Evolutionary conservation across 106 monocot species (phyloP), one percentile per base, ranked within the genome.

Genomic region (Chionographis japonica): DNA sequence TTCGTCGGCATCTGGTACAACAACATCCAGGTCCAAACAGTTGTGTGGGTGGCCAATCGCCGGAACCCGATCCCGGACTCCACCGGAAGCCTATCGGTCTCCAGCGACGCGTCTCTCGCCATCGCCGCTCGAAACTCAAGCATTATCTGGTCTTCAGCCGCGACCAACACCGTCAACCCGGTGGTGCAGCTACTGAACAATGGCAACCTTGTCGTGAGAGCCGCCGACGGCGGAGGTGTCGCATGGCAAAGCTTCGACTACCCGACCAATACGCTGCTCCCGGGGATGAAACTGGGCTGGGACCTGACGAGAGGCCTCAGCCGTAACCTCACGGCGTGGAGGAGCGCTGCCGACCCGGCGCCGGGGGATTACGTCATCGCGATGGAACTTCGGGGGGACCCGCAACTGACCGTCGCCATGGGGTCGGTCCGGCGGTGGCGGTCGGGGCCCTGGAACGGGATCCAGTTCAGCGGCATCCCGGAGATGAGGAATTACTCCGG

Each of bases 31-130:
- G 41, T 40, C 8, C 64, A 56, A 6, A 71, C 76, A 27, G 68
- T 84, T 1, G 83, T 84, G 4, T 88, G 84, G 88, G 73, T 88
- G 4, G 88, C 88, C 52, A 88, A 88, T 61, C 78, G 78, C 12
- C 54, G 67, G 5, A 13, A 50, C 10, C 81, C 88, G 3, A 35
- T 89, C 37, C 9, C 14, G 6, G 60, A 54, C n/a, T 13, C 7
- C 37, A 52, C 42, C 46, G 71, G 72, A 13, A 56, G 27, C n/a
- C 62, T 87, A 4, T 15, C 65, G 0, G 3, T 87, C 62, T 51
- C 65, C 50, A 2, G 35, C 15, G 40, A 51, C 16, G 73, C 75
- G 0, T 65, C 14, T 11, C 68, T 84, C 62, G 38, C 52, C 37
- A 53, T 78, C 60, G 18, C 55, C 61, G 37, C 12, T 8, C 6